These are phyloP conservation scores for Eurotiales sp. DNA, from an alignment of 2,329 filamentous ascomycete species.

Conservation along the genomic window DNA sequence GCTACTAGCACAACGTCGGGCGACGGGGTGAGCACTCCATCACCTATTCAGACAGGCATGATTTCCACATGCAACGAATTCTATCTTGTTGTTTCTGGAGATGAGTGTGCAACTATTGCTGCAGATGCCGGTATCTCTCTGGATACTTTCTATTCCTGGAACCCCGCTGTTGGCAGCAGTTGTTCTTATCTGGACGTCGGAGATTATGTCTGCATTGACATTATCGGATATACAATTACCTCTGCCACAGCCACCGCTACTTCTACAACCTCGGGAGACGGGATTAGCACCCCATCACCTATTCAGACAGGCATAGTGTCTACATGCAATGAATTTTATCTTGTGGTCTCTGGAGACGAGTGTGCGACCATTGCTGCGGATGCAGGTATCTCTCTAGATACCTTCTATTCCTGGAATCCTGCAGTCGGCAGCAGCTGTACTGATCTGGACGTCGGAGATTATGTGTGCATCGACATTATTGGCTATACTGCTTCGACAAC, in stretches of 20 bases:
- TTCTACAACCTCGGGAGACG: background rate
- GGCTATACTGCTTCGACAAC: slow-evolving; percentile 2
- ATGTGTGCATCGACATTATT: slow-evolving; percentile 7
- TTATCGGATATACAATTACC: background rate
- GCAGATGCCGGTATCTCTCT: too few relatives aligned
- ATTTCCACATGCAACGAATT: background rate
- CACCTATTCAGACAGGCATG: background rate
- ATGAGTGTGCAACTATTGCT: background rate
- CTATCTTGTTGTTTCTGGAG: background rate
- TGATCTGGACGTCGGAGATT: background rate
- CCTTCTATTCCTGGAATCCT: slow-evolving; percentile 16
- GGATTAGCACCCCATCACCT: background rate
- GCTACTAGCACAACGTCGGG: background rate
- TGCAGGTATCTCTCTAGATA: slow-evolving; percentile 8
- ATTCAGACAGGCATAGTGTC: background rate
- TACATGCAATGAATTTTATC: slow-evolving; percentile 1
- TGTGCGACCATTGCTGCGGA: slow-evolving; percentile 10
- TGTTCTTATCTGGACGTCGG: too few relatives aligned
- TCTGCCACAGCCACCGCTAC: background rate
- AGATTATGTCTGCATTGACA: too few relatives aligned
- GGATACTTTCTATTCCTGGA: too few relatives aligned
- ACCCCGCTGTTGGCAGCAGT: too few relatives aligned
- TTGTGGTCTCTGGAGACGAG: slow-evolving; percentile 8
- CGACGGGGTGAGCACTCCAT: background rate
- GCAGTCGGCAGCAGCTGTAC: background rate